Evolutionary conservation across 768 basidiomycete genomes (phyloP), one percentile per base, ranked within the genome.

Genomic region (Pulveroboletus sp.): DNA sequence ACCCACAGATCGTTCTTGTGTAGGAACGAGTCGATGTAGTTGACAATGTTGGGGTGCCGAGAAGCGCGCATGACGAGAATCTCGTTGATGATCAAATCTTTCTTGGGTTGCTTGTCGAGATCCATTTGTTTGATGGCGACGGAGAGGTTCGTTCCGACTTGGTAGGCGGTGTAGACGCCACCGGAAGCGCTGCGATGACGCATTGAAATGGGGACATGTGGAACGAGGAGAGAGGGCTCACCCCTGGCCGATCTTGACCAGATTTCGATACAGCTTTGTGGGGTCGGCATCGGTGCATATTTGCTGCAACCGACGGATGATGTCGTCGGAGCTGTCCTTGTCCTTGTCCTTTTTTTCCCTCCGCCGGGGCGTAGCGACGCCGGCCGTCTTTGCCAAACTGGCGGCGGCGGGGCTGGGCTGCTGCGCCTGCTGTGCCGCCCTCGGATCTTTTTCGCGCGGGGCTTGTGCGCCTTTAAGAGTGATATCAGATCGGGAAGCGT

Each of bases 81-180:
- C 71, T 99, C 97, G 70, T 99, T 98, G 75, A 99, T 98, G 74
- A 99, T 98, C 42, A 99, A 78, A 65, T 98, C 95, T 71, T 98
- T 97, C 79, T 98, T 98, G 35, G 97, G 97, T 63, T 98, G 97
- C 73, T 98, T 97, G 70, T 98, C 94, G 25, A 99, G 79, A 75
- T 99, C 97, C 97, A 98, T 99, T 71, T 98, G 95, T 71, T 99
- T 99, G 80, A 99, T 99, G 35, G 97, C 97, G 29, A 98, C 97
- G 11, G 84, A 88, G 27, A 90, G 60, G 69, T 97, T 95, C 25
- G 90, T 93, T 35, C 94, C 94, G 53, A 95, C 89, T 73, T 98
- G 94, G 65, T 97, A 97, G 14, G 95, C 95, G 12, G 94, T 97
- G 71, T 97, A 99, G 2, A 98, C 97, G 57, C 95, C 95, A 34